These are phyloP conservation scores for Cucurbita maxima DNA, from an alignment of 306 rosid genomes.

Conservation along the genomic window DNA sequence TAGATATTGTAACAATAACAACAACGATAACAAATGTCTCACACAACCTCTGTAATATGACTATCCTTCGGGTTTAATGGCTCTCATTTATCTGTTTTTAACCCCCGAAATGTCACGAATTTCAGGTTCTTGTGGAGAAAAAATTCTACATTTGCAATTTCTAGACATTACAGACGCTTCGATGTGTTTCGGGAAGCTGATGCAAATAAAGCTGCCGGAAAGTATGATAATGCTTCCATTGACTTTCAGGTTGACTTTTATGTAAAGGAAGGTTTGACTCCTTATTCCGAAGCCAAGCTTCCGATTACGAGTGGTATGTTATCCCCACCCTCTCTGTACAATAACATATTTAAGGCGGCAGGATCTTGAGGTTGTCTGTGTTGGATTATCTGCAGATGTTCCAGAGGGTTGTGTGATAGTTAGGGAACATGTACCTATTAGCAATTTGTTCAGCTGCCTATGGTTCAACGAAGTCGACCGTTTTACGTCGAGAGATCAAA, in stretches of 20 bases:
- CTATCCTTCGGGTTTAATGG: neutral
- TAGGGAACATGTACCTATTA: conserved; percentile 80
- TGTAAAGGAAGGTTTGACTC: conserved; percentile 74
- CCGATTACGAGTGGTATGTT: conserved; percentile 81
- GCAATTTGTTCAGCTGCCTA: conserved; percentile 83
- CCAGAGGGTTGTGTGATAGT: conserved; percentile 93
- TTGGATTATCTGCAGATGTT: conserved; percentile 58
- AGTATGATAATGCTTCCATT: conserved; percentile 72
- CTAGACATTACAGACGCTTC: conserved; percentile 86
- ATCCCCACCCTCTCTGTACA: neutral
- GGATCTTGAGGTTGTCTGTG: conserved; percentile 9
- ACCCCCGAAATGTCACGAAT: neutral
- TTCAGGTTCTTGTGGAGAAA: conserved; percentile 94
- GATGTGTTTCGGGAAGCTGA: conserved; percentile 89
- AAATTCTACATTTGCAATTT: conserved; percentile 84
- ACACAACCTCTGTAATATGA: neutral
- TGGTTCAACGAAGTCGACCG: conserved; percentile 99
- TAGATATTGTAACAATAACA: neutral
- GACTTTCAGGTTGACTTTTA: conserved; percentile 81
- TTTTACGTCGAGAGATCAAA: conserved; percentile 88
- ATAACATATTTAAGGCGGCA: neutral
- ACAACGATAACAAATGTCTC: neutral
- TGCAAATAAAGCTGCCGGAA: conserved; percentile 90
- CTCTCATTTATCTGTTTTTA: neutral
- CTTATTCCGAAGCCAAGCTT: conserved; percentile 76